These are phyloP conservation scores for Escovopsis weberi DNA, from an alignment of 2,329 filamentous ascomycete species.

Conservation along the genomic window DNA sequence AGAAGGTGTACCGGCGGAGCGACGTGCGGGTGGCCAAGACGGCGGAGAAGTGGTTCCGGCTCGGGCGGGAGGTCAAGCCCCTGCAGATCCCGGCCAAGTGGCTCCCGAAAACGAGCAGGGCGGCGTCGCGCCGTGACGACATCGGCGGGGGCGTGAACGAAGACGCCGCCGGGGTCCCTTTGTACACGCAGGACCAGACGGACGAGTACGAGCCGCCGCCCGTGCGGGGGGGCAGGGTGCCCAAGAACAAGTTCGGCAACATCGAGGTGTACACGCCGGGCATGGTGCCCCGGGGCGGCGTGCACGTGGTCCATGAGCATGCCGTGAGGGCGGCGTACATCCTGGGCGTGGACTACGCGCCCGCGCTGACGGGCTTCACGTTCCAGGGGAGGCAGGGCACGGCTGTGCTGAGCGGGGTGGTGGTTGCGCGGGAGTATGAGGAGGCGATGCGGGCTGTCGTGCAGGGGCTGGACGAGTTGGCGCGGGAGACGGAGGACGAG, in stretches of 20 bases:
- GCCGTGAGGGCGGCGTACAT: conserved; percentile 59
- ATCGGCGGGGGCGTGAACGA: conserved; percentile 14
- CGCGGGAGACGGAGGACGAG: conserved; percentile 50
- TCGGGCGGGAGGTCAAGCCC: conserved; percentile 64
- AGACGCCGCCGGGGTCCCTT: conserved; percentile 32
- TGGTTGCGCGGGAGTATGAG: conserved; percentile 57
- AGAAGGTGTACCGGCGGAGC: conserved; percentile 66
- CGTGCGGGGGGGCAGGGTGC: conserved; percentile 59
- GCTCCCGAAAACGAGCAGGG: conserved; percentile 31
- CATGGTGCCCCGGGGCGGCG: conserved; percentile 76
- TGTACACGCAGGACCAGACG: conserved; percentile 52
- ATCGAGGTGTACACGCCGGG: conserved; percentile 83
- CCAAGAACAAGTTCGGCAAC: conserved; percentile 88
- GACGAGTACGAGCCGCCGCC: conserved; percentile 62
- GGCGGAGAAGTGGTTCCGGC: conserved; percentile 79
- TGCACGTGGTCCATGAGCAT: conserved; percentile 48
- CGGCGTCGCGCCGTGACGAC: conserved; percentile 10
- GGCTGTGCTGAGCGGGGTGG: conserved; percentile 62
- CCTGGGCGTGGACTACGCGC: conserved; percentile 71
- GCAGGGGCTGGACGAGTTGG: conserved; percentile 49
- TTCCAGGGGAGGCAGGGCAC: conserved; percentile 81
- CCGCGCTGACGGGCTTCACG: conserved; percentile 78
- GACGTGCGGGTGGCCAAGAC: conserved; percentile 70
- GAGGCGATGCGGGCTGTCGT: conserved; percentile 62
- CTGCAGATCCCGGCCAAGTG: conserved; percentile 75